These are phyloP conservation scores for Rhodosporidiobolus odoratus DNA, from an alignment of 768 basidiomycete species.

Conservation along the genomic window DNA sequence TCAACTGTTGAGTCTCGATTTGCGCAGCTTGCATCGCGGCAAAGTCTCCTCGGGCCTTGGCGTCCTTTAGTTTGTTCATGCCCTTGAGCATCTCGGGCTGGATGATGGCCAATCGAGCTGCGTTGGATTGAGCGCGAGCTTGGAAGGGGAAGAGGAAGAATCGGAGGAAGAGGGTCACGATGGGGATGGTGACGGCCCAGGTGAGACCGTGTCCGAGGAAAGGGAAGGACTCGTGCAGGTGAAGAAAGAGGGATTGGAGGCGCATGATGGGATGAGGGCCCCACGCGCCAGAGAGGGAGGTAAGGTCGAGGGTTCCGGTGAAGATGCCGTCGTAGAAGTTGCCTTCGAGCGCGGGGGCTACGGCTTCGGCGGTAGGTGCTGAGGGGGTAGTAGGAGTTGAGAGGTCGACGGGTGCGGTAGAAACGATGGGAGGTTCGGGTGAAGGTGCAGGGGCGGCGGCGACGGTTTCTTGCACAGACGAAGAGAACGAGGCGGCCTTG, in stretches of 20 bases:
- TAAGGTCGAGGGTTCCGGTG: constrained; percentile 35
- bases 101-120: constrained; percentile 59
- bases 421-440: not conserved
- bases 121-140: constrained; percentile 57
- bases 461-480: not conserved
- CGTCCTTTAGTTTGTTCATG: constrained; percentile 54
- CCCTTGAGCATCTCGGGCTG: constrained; percentile 58
- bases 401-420: not conserved
- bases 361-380: not conserved
- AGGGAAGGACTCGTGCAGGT: constrained; percentile 38
- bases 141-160: constrained; percentile 59
- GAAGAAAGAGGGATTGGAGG: constrained; percentile 36
- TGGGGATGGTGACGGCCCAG: constrained; percentile 78
- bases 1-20: constrained; percentile 55
- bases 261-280: constrained; percentile 39
- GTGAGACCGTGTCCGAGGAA: constrained; percentile 56
- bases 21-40: constrained; percentile 51
- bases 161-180: constrained; percentile 61
- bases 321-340: constrained; percentile 29
- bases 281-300: constrained; percentile 33
- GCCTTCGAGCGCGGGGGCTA: not conserved
- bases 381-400: not conserved
- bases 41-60: constrained; percentile 48
- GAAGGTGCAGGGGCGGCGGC: not conserved
- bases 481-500: not conserved